Evolutionary conservation across 1,284 basidiomycete genomes (phyloP).

Genomic region (Stygiomarasmius scandens): DNA sequence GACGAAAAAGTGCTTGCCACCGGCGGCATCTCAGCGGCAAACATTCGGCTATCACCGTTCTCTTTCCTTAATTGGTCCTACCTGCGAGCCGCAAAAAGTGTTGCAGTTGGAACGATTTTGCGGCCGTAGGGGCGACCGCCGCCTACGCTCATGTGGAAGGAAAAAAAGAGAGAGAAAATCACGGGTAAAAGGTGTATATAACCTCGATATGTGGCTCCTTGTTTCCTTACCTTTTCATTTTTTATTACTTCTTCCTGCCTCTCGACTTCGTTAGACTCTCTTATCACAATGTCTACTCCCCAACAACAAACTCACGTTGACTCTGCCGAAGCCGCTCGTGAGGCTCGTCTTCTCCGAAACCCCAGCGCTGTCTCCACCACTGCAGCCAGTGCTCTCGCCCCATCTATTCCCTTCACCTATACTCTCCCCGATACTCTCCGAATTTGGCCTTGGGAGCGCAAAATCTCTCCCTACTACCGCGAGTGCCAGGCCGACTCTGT

Average conservation of each 20-base stretch:
- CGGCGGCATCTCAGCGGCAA: too few relatives aligned
- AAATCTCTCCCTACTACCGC: slow-evolving; percentile 25
- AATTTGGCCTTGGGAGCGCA: slow-evolving; percentile 28
- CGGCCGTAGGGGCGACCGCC: neutral
- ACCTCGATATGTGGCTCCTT: neutral
- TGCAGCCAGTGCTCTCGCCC: neutral
- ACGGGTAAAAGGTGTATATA: neutral
- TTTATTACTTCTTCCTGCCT: neutral
- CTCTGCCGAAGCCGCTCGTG: neutral
- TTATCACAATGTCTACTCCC: neutral
- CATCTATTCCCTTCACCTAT: neutral
- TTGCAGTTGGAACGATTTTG: neutral
- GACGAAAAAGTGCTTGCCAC: too few relatives aligned
- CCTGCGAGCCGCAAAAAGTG: neutral
- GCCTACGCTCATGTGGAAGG: neutral
- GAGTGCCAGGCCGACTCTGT: slow-evolving; percentile 29
- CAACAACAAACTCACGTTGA: neutral
- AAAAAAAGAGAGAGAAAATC: neutral
- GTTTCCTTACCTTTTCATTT: neutral
- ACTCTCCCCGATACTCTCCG: slow-evolving; percentile 25
- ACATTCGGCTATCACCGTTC: too few relatives aligned
- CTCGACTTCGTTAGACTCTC: neutral
- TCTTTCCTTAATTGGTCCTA: neutral
- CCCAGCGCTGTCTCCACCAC: neutral
- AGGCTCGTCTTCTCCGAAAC: neutral